These are phyloP conservation scores for Xylariaceae sp. DNA, from an alignment of 2,329 filamentous ascomycete species.

Conservation along the genomic window DNA sequence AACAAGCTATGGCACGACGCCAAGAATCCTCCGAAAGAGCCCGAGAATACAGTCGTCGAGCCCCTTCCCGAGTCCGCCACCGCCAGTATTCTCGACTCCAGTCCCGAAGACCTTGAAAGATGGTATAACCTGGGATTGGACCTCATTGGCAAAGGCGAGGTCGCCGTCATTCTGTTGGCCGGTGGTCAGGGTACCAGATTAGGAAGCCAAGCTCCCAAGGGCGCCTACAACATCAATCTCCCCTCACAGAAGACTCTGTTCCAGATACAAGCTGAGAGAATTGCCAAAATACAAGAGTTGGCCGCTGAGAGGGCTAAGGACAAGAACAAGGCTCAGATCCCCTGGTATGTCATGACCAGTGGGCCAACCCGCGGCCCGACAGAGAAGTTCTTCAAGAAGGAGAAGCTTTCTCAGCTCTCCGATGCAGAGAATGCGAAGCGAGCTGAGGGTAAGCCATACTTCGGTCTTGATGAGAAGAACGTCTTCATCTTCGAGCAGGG, in stretches of 20 bases:
- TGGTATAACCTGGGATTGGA: conserved; percentile 85
- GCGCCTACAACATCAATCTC: conserved; percentile 94
- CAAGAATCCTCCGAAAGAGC: conserved; percentile 69
- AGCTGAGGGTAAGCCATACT: conserved; percentile 53
- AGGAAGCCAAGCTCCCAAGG: conserved; percentile 93
- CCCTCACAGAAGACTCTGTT: conserved; percentile 92
- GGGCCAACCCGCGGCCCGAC: conserved; percentile 88
- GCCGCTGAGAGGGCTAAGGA: conserved; percentile 66
- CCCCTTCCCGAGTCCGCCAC: conserved; percentile 82
- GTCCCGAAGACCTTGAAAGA: conserved; percentile 68
- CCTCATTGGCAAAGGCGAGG: conserved; percentile 70
- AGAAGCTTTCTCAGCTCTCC: conserved; percentile 27
- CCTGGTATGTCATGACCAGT: conserved; percentile 99
- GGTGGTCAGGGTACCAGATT: conserved; percentile 93
- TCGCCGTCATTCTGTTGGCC: conserved; percentile 91
- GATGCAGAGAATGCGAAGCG: conserved; percentile 61
- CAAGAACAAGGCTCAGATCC: conserved; percentile 61
- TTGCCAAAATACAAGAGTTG: conserved; percentile 77
- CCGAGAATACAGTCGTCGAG: conserved; percentile 60
- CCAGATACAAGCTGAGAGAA: conserved; percentile 95
- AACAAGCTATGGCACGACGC: conserved; percentile 81
- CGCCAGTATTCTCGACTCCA: conserved; percentile 88
- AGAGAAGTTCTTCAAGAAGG: conserved; percentile 73
- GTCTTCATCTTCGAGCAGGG: conserved; percentile 95
- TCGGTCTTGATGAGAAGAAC: conserved; percentile 81